Percentiles rank a stretch among this genome's conserved stretches.
These are phyloP conservation scores for Dipteronia sinensis DNA, from an alignment of 345 rosid genomes.

Conservation along the genomic window DNA sequence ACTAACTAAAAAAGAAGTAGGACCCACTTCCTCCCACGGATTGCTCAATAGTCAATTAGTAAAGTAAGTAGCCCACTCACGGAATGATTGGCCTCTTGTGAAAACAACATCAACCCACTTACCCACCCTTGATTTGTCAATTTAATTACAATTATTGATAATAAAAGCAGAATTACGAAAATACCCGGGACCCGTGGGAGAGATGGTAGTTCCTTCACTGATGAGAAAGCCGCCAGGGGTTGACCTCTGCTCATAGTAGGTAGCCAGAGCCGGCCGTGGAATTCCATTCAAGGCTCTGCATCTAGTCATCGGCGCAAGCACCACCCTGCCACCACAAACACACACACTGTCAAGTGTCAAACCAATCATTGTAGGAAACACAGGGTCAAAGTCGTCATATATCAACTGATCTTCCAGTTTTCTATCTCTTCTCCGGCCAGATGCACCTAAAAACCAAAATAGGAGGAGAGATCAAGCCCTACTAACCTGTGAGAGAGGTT, in stretches of 20 bases:
- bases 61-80: no score
- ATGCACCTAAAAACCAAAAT: neutral
- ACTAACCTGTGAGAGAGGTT: slow-evolving; percentile 75
- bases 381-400: slow-evolving; percentile 1
- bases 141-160: neutral
- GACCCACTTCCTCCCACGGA: neutral
- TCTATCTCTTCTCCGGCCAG: neutral
- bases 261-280: slow-evolving; percentile 64
- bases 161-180: slow-evolving; percentile 14
- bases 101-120: neutral
- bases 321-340: slow-evolving; percentile 52
- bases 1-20: neutral
- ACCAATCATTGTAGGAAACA: neutral
- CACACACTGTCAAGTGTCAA: no score
- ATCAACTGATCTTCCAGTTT: neutral
- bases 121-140: neutral
- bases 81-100: no score
- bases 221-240: slow-evolving; percentile 83
- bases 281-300: slow-evolving; percentile 80
- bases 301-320: slow-evolving; percentile 88
- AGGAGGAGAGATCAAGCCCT: neutral
- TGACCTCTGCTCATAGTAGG: slow-evolving; percentile 81
- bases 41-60: no score
- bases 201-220: slow-evolving; percentile 74
- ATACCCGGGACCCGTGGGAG: slow-evolving; percentile 73